A percentile compares a stretch with the other conserved stretches of the same genome.
phyloP scores from a whole-genome alignment of 2,329 filamentous ascomycete species.

The Neopestalotiopsis sp. region DNA sequence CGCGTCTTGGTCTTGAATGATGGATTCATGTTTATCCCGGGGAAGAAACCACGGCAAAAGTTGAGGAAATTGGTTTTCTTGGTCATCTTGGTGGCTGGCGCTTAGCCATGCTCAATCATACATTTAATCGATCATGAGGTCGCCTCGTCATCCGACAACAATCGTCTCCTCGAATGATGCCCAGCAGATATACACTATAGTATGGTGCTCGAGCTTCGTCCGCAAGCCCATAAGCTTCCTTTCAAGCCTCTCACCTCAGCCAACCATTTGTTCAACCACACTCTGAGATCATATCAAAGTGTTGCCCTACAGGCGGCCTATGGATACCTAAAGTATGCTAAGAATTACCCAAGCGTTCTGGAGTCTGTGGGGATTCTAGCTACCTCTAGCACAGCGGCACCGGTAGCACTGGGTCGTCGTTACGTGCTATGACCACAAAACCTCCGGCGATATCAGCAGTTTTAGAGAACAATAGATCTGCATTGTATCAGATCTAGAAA shows the following conservation, averaged over 20 bases:
- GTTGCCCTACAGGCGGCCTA: background rate
- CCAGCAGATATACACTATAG: background rate
- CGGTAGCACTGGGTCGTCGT: background rate
- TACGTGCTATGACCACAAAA: conserved; percentile 13
- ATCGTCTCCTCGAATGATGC: background rate
- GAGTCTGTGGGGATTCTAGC: background rate
- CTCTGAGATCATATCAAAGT: background rate
- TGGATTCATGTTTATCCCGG: background rate
- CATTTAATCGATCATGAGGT: background rate
- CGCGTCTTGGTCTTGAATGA: background rate
- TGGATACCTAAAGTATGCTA: background rate
- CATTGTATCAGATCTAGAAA: conserved; percentile 9
- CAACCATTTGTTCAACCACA: background rate
- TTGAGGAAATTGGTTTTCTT: background rate
- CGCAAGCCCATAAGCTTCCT: background rate
- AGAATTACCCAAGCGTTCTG: background rate
- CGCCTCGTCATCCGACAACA: background rate
- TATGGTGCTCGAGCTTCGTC: no score
- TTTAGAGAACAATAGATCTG: conserved; percentile 8
- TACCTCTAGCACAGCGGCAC: background rate
- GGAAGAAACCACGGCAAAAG: background rate
- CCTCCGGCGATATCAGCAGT: conserved; percentile 6
- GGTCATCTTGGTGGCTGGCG: conserved; percentile 12
- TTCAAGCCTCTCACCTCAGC: background rate
- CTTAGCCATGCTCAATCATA: conserved; percentile 7